A percentile compares a stretch with the other conserved stretches of the same genome.
phyloP scores from a whole-genome alignment of 2,329 filamentous ascomycete genomes.

The Ambrosiella beaveri region DNA sequence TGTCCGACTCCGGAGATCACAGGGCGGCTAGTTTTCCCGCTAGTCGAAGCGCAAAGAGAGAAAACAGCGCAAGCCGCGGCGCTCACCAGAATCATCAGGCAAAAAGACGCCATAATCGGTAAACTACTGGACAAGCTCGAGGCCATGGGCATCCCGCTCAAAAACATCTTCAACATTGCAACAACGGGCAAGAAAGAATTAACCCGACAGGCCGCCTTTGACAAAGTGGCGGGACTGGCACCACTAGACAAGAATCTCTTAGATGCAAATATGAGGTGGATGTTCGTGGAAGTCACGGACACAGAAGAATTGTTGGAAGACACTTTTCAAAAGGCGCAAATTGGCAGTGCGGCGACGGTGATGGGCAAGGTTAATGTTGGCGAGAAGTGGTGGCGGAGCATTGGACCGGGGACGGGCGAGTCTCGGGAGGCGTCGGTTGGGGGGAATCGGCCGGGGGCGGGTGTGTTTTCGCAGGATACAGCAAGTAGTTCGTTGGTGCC shows the following conservation, averaged over 20 bases:
- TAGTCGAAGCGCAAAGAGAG: slow-evolving; percentile 30
- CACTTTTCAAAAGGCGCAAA: slow-evolving; percentile 3
- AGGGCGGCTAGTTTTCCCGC: slow-evolving; percentile 33
- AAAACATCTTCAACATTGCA: slow-evolving; percentile 35
- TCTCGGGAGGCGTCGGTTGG: no score
- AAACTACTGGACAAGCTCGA: slow-evolving; percentile 38
- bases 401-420: no score
- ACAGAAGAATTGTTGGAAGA: not conserved
- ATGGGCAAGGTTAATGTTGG: not conserved
- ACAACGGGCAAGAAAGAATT: slow-evolving; percentile 29
- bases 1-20: slow-evolving; percentile 26
- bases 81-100: slow-evolving; percentile 26
- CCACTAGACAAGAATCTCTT: slow-evolving; percentile 21
- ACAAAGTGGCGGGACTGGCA: slow-evolving; percentile 34
- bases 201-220: slow-evolving; percentile 27
- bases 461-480: no score
- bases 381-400: no score
- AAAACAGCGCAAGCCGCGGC: slow-evolving; percentile 25
- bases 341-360: not conserved
- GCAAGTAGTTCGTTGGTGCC: no score
- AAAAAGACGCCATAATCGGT: slow-evolving; percentile 35
- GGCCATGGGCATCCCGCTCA: slow-evolving; percentile 31
- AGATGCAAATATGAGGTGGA: not conserved
- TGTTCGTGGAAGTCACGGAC: not conserved
- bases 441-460: no score